Evolutionary conservation across 257 asterid species (phyloP), one percentile per base, ranked within the genome.

Genomic region (Penstemon davidsonii): DNA sequence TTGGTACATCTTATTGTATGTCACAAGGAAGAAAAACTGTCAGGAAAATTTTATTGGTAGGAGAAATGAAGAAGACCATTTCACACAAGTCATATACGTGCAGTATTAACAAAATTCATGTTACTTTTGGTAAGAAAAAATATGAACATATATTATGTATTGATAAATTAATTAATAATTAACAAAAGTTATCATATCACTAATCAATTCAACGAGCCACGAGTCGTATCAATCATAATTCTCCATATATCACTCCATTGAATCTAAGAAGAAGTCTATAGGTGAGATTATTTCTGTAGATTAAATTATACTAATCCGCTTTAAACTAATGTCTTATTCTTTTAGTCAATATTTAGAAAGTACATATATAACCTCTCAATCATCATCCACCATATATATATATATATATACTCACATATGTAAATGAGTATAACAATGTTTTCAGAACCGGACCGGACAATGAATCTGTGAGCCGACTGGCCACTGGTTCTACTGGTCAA

Each of bases 21-120:
- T 25, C 2, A 25, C 33, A 25, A 25, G 33, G 2, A 25, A 25
- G 33, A 25, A 2, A 25, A 25, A 25, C 33, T 25, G 2, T 25
- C 33, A 25, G 33, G 33, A 25, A 25, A 2, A 1, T 25, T 25
- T n/a, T 51, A 2, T 8, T 69, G 43, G 64, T 47, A 37, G 33
- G 73, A 58, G 67, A 69, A 49, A 46, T 59, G 66, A 60, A 58
- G 12, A 58, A 19, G 36, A 56, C 66, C 60, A 46, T 18, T 53
- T 5, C 46, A 6, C 60, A 58, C 38, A 37, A 58, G 50, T 47
- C 58, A 54, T n/a, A 12, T 33, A 42, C 18, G 43, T 39, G 13
- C 41, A 9, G n/a, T 56, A 44, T 44, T 3, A 7, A 61, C 59
- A 49, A n/a, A 6, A 49, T 18, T 40, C 19, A 56, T 38, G 62